Base-by-base conservation (phyloP, 1,284 basidiomycete genomes). In the Boletus holoroseus region DNA sequence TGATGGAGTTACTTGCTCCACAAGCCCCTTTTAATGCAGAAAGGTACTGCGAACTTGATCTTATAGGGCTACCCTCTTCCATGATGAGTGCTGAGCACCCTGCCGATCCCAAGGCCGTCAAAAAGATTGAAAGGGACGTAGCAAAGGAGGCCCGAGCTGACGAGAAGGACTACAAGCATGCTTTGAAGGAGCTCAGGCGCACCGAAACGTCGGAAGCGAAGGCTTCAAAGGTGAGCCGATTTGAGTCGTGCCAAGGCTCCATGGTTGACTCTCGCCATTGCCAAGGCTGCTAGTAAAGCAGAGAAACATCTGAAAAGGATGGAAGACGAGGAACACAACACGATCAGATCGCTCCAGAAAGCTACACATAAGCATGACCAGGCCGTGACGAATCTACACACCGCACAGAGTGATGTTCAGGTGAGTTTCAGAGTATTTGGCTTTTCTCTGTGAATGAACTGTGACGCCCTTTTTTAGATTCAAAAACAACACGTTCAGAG, bases 361-460 rank as follows among this genome's bases (percentile, higher is more conserved):
- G 78, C 76, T 5, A 70, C 72, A 12, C 73, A 78, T 49, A 61
- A 68, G 6, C 78, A 82, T 56, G 76, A 82, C 22, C 59, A 69
- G 13, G 76, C 78, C 8, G 53, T 74, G 37, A 61, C 74, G 6
- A 59, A 72, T 39, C 63, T 77, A 42, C 68, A 71, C 39, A 70
- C 64, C 47, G 75, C 77, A 3, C 70, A 75, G 57, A 69, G 72
- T 45, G 71, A 76, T 28, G 60, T 75, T 30, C 64, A 75, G 62
- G 79, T 75, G 59, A 39, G 71, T 66, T 37, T 28, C 47, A 43
- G 50, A 22, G 7, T 22, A 2, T 38, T 2, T 11, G 18, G 11
- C 5, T 7, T 35, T 41, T 6, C 8, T 7, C 3, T 9, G 12
- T 5, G n/a, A 20, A 47, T 7, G 30, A 16, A 8, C 3, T 11